Percentiles rank a stretch among this genome's conserved stretches.
phyloP scores from a whole-genome alignment of 2,329 filamentous ascomycete species.

The Rhexocercosporidium sp. region DNA sequence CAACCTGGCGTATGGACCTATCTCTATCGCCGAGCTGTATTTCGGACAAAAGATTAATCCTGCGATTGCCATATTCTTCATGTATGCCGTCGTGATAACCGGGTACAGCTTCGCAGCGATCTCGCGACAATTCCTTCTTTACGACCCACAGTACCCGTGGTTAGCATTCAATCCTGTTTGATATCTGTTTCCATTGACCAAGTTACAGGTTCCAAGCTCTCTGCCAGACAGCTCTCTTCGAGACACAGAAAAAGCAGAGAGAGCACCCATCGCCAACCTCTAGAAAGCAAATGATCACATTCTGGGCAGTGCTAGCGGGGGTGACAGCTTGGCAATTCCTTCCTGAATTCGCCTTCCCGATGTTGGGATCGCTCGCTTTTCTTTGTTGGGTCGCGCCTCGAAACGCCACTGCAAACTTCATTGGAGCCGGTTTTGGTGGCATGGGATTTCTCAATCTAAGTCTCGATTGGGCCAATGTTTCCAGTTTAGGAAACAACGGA shows the following conservation, averaged over 20 bases:
- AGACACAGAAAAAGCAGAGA: conserved; percentile 59
- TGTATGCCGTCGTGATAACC: conserved; percentile 62
- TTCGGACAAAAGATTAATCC: conserved; percentile 58
- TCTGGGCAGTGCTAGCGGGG: conserved; percentile 57
- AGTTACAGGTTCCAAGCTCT: conserved; percentile 52
- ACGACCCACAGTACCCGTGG: conserved; percentile 62
- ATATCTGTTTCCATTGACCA: conserved; percentile 18
- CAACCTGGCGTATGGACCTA: conserved; percentile 56
- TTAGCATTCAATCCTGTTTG: conserved; percentile 31
- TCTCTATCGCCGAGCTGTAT: conserved; percentile 62
- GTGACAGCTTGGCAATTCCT: conserved; percentile 66
- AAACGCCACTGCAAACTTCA: conserved; percentile 64
- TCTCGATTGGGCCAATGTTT: conserved; percentile 65
- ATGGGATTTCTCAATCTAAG: conserved; percentile 66
- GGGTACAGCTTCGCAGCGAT: conserved; percentile 64
- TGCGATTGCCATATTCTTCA: conserved; percentile 62
- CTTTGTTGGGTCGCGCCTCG: conserved; percentile 67
- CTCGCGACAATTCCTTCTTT: conserved; percentile 61
- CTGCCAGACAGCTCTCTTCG: conserved; percentile 62
- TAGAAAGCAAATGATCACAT: conserved; percentile 59
- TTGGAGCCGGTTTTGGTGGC: conserved; percentile 65
- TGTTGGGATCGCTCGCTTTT: conserved; percentile 63
- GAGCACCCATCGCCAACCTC: conserved; percentile 54
- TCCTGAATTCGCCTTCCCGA: conserved; percentile 64
- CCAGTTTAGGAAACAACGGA: conserved; percentile 47